These are phyloP conservation scores for Nemania sp. DNA, from an alignment of 2,329 filamentous ascomycete genomes.

Conservation along the genomic window DNA sequence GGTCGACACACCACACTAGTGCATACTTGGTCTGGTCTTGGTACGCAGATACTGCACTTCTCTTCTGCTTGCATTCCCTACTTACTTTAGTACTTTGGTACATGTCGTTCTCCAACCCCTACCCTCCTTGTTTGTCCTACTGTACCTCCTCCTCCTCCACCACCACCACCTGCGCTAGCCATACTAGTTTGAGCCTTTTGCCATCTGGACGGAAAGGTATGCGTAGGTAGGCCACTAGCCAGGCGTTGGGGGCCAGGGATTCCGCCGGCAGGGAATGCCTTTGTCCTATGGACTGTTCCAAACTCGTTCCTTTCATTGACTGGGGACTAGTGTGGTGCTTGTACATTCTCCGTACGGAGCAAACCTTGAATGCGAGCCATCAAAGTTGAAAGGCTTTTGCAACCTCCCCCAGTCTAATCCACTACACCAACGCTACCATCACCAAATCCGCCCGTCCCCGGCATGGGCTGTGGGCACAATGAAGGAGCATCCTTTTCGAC, in stretches of 20 bases:
- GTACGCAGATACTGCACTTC: neutral
- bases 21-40: neutral
- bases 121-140: conserved; percentile 31
- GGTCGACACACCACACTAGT: neutral
- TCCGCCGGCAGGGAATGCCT: conserved; percentile 45
- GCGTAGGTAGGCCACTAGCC: conserved; percentile 43
- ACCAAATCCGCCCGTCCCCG: conserved; percentile 49
- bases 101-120: conserved; percentile 26
- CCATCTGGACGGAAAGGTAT: conserved; percentile 45
- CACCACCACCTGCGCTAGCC: conserved; percentile 16
- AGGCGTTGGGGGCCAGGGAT: conserved; percentile 49
- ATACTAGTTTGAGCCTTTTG: conserved; percentile 13
- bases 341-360: conserved; percentile 40
- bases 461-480: conserved; percentile 49
- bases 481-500: conserved; percentile 49
- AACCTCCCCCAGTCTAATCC: conserved; percentile 48
- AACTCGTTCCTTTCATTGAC: conserved; percentile 52
- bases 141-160: too few relatives aligned
- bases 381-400: conserved; percentile 47
- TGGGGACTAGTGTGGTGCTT: conserved; percentile 36
- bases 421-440: conserved; percentile 51
- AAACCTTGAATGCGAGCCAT: conserved; percentile 50
- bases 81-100: neutral
- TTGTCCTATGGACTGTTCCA: conserved; percentile 50
- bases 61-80: neutral